Evolutionary conservation across 164 flowering plant genomes (phyloP), one percentile per base, ranked within the genome.

Genomic region (Magnolia kwangsiensis): DNA sequence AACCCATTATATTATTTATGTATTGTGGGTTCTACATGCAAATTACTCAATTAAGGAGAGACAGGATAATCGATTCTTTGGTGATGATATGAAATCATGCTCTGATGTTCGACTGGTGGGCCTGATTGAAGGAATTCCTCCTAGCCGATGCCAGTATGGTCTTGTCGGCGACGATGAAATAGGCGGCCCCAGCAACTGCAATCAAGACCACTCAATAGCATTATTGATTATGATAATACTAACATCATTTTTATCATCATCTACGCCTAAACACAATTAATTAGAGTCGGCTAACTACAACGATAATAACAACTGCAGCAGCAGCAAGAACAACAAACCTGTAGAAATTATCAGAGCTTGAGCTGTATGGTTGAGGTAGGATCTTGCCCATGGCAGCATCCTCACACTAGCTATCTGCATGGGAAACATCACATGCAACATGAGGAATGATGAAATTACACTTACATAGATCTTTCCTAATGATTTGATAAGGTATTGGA

Each of bases 141-240:
- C 98, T 77, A 3, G 98, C 98, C 0, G 94, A 78, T 20, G 91
- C 91, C 83, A 94, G 76, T 63, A 94, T 84, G 14, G 97, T 91
- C 92, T 94, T 94, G 90, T 94, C 98, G 18, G 97, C 98, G 14
- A 94, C 95, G 8, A 94, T 90, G 84, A 94, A 94, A 81, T 91
- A 94, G 23, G 98, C 97, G 10, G 92, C 88, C 45, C 98, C 97
- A 1, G 94, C 98, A 80, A 77, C 97, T 93, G 91, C 76, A 63
- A 70, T 50, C 7, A 66, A 0, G 13, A 66, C 23, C 27, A 66
- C 45, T 3, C 69, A 19, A 63, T 63, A 18, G 1, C 65, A 63
- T 63, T 16, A 63, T 16, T 63, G 7, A 8, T 66, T n/a, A 69
- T 18, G 37, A 45, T 16, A 63, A 63, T 63, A 63, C 20, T 8